Evolutionary conservation across 2,329 filamentous ascomycete species (phyloP), one percentile per base, ranked within the genome.

Genomic region (Ceratocystiopsis brevicomis): DNA sequence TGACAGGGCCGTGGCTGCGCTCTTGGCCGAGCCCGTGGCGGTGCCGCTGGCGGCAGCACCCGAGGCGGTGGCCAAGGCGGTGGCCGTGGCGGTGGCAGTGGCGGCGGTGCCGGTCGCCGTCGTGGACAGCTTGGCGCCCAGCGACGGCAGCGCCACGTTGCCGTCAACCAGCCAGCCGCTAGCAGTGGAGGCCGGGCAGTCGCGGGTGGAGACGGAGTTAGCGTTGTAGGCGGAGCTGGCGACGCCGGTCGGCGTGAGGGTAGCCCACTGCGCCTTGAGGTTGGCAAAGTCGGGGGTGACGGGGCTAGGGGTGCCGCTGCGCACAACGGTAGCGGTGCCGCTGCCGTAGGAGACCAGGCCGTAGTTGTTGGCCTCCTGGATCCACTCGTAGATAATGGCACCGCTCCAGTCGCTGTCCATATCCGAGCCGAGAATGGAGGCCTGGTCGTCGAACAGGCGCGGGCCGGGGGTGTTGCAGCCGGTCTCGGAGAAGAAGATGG

Each of bases 351-450:
- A 76, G 52, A 92, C 71, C 34, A 93, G 66, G 36, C 85, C 85
- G 58, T 92, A 93, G 53, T 83, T 61, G 59, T 93, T 92, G 41
- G 71, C 65, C 59, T 92, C 85, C 56, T 88, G 64, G 49, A 92
- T 84, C 85, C 85, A 93, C 57, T 93, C 84, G 60, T 93, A 92
- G 50, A 92, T 68, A 49, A 93, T 86, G 43, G 81, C 69, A 44
- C 85, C 85, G 42, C 81, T 86, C 75, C 61, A 76, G 53, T 69
- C 69, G 45, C 67, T 65, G 6, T 69, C 62, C 85, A 93, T 93
- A 3, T 82, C 61, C 0, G 67, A 52, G 38, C 81, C 79, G 53
- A 90, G 80, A 51, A 93, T 83, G 41, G 82, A 76, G 37, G 71
- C 67, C 59, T 90, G 82, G 55, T 93, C 80, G 19, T 67, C 66